These are phyloP conservation scores for Acer campestre DNA, from an alignment of 345 rosid genomes.

Conservation along the genomic window DNA sequence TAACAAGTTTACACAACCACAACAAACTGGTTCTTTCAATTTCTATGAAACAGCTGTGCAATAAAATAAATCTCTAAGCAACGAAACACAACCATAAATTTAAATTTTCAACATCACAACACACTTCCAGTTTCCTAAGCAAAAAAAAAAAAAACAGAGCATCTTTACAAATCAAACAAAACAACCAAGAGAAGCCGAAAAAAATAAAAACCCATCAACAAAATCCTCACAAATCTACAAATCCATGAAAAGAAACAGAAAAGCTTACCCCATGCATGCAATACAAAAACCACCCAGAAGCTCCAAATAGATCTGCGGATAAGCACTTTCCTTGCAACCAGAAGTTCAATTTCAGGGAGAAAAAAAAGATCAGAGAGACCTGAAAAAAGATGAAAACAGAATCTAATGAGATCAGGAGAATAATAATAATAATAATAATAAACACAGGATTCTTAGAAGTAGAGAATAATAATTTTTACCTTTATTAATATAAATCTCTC, in stretches of 20 bases:
- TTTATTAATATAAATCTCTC: not conserved
- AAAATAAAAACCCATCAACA: conserved; percentile 23
- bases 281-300: conserved; percentile 26
- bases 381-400: not conserved
- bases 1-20: not conserved
- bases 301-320: conserved; percentile 43
- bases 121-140: not conserved
- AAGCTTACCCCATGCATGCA: conserved; percentile 80
- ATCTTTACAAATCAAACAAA: conserved; percentile 16
- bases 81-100: not conserved
- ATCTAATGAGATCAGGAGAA: not conserved
- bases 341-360: conserved; percentile 9
- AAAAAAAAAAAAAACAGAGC: conserved; percentile 19
- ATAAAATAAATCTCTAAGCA: not conserved
- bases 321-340: not conserved
- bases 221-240: conserved; percentile 3
- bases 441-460: not conserved
- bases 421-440: not conserved
- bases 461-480: not conserved
- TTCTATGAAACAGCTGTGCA: conserved; percentile 1
- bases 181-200: conserved; percentile 3
- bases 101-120: conserved; percentile 10
- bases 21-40: not conserved
- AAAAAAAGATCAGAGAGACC: conserved; percentile 23
- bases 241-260: conserved; percentile 27